Conservation (phyloP, 2,329 filamentous ascomycete species). For the Alternaria sp. region DNA sequence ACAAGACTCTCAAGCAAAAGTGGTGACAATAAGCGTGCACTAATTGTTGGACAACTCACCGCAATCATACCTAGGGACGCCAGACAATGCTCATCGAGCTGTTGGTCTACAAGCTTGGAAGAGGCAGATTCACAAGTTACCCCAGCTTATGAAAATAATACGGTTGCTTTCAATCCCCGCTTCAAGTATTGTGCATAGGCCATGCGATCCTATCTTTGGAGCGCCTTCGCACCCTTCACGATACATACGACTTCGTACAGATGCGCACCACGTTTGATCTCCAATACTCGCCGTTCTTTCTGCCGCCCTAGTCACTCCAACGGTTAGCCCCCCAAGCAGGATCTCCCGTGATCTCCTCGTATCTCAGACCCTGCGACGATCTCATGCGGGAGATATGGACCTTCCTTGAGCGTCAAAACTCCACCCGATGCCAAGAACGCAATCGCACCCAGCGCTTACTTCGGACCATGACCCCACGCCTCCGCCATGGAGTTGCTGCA, state of each 20-base stretch:
- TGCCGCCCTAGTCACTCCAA: background rate
- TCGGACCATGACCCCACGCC: slow-evolving; percentile 1
- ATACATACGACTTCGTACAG: background rate
- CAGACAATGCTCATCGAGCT: background rate
- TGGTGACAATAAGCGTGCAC: background rate
- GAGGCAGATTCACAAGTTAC: background rate
- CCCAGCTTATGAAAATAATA: background rate
- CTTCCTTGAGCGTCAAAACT: slow-evolving; percentile 17
- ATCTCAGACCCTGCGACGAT: slow-evolving; percentile 19
- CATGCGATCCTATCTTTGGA: background rate
- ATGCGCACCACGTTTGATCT: background rate
- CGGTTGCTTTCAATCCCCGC: background rate
- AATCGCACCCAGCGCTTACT: slow-evolving; percentile 14
- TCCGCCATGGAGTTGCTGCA: slow-evolving; percentile 8
- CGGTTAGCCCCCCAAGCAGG: slow-evolving; percentile 1
- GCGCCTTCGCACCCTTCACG: background rate
- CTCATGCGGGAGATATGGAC: slow-evolving; percentile 3
- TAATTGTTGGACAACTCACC: background rate
- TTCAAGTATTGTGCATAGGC: background rate
- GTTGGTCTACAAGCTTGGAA: background rate
- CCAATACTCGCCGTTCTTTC: background rate
- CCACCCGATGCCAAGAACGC: slow-evolving; percentile 13
- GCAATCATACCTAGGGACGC: no score
- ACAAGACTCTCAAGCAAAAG: background rate
- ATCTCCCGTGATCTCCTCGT: slow-evolving; percentile 17